Percentiles rank a stretch among this genome's conserved stretches.
phyloP scores from a whole-genome alignment of 129 eudicot genomes.

The Logfia minima region DNA sequence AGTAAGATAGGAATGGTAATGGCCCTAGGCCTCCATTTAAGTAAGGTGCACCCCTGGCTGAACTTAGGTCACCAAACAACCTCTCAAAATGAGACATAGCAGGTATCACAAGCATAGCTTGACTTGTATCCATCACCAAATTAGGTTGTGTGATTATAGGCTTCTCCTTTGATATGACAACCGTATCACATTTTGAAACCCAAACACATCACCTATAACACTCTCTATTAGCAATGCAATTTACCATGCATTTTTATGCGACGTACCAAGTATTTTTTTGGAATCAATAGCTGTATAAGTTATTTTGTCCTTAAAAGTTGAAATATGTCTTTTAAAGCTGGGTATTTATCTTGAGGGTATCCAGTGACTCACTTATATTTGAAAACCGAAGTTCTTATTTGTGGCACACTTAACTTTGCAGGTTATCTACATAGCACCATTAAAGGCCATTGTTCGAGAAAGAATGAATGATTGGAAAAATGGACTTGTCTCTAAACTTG shows the following conservation, averaged over 20 bases:
- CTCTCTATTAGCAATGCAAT: not conserved
- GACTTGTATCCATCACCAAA: too few species aligned
- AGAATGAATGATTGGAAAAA: constrained; percentile 95
- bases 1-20: too few species aligned
- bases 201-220: too few species aligned
- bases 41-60: too few species aligned
- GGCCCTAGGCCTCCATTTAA: too few species aligned
- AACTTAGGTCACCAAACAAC: too few species aligned
- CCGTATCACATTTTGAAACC: too few species aligned
- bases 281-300: constrained; percentile 9
- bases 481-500: constrained; percentile 87
- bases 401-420: constrained; percentile 33
- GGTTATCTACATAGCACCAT: constrained; percentile 98
- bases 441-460: constrained; percentile 97
- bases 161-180: too few species aligned
- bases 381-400: constrained; percentile 16
- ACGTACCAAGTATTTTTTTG: not conserved
- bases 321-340: not conserved
- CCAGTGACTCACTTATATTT: constrained; percentile 7
- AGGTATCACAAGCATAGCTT: too few species aligned
- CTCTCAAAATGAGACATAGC: too few species aligned
- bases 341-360: constrained; percentile 7
- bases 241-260: not conserved
- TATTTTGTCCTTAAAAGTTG: not conserved
- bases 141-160: too few species aligned